Evolutionary conservation across 2,329 filamentous ascomycete species (phyloP), one percentile per base, ranked within the genome.

Genomic region (Cladobotryum protrusum): DNA sequence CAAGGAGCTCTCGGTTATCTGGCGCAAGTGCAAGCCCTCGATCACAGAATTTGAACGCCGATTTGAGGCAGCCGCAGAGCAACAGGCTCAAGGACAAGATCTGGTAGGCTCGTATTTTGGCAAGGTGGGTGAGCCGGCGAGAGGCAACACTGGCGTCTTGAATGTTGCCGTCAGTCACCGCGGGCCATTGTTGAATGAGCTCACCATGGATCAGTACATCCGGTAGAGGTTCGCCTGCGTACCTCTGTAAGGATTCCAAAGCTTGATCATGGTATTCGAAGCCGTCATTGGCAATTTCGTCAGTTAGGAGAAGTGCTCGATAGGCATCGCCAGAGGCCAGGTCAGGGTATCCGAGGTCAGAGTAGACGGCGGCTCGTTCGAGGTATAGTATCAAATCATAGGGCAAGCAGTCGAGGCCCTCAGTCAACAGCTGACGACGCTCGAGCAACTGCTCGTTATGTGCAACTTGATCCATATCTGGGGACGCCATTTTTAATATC

Each of bases 261-360:
- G 85, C 83, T 58, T 79, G 72, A 14, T 89, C 82, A 63, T 93
- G 85, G 61, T 90, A 95, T 66, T 96, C 89, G 58, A 87, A 91
- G 36, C 81, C 79, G 54, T 92, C 87, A 49, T 93, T 85, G 55
- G 77, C 69, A 34, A 89, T 78, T 57, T 93, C 89, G 62, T 97
- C 92, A 14, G 87, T 79, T 43, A 99, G 73, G 4, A 96, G 79
- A n/a, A 97, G 76, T 1, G 91, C 90, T 49, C 87, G 85, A 65
- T 97, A 97, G 5, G 89, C 89, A 72, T 96, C 91, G 33, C 89
- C 89, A 11, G 86, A 85, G 5, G 90, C 90, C 36, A 99, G 79
- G 66, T 99, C 93, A 0, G 89, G 89, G 66, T 96, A 97, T 35
- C 83, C 88, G 43, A 96, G 76, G 42, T 82, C 73, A 14, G 83